Evolutionary conservation across 495 filamentous ascomycete species (phyloP), one percentile per base, ranked within the genome.

Genomic region (Margaritispora aquatica): DNA sequence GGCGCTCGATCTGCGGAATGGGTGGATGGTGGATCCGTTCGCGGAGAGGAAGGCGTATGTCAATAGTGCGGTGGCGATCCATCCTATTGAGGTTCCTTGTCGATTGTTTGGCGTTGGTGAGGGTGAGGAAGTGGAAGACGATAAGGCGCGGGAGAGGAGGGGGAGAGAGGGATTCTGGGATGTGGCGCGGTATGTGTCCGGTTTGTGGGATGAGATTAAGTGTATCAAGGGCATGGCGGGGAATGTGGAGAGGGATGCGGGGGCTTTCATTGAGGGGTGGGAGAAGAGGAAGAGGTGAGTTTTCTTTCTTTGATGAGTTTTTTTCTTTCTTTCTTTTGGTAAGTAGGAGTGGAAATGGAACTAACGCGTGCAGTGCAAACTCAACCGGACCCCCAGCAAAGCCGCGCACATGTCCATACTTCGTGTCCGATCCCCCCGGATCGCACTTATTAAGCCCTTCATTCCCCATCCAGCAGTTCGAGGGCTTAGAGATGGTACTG

Each of bases 341-440:
- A n/a, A n/a, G n/a, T n/a, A n/a, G n/a, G 15, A 5, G 21, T 26
- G 27, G 27, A 41, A 21, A 38, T 4, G 2, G 10, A 36, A 38
- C 31, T 55, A 55, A 55, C 10, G 24, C 2, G 15, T 15, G 2
- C 15, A 36, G 31, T 20, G 44, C 27, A 4, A 31, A 41, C 17
- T 21, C 26, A 38, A 41, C 15, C 4, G 22, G 26, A 2, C 19
- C 44, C 21, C 41, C 55, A 31, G 13, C 20, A 11, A 47, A 23
- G 17, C 55, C 46, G 8, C 22, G 26, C 17, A 51, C 55, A 7
- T 58, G 44, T 31, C 55, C 55, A 1, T 49, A 50, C 26, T 58
- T 58, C 26, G 46, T 58, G 2, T 58, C 41, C 8, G 55, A 58
- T 22, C 55, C 55, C 20, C 55, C 55, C 1, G 55, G 55, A 24